Base-by-base conservation (phyloP, 164 flowering plant genomes). In the Brasenia schreberi region DNA sequence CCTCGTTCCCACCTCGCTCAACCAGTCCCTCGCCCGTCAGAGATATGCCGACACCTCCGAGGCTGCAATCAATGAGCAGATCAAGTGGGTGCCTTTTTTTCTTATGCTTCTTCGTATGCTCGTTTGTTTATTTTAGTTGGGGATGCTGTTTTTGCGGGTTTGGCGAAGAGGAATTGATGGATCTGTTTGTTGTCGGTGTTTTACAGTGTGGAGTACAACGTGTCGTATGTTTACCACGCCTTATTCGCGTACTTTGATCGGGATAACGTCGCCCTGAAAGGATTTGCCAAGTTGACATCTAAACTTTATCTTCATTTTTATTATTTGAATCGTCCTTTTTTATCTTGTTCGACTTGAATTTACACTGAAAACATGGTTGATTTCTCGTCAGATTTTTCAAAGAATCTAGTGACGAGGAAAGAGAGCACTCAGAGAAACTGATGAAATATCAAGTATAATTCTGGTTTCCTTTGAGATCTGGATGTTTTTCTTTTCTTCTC, bases 191-290 rank as follows among this genome's bases (percentile, higher is more conserved):
- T 33, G 39, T 33, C 4, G 39, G 39, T 33, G 39, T 33, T 23
- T 33, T 33, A 33, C 96, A 94, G 99, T 78, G 97, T 94, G 79
- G 99, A 91, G 68, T 94, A 94, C 80, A 88, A 81, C 53, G 89
- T 89, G 3, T 94, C 99, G 0, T 94, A 94, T 69, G 94, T 80
- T 72, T 94, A 94, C 74, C 99, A 92, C 66, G 84, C 97, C 27
- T 64, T 94, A 83, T 94, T 60, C 70, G 96, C 97, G n/a, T 94
- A 88, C 82, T 94, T 94, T 52, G 99, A 94, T 62, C 72, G 97
- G 67, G 99, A 94, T 78, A 94, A 94, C 49, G 87, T 94, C 19
- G 96, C 99, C 11, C 92, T 89, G 56, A 85, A 74, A 75, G 99
- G 99, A 44, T 77, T 89, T 65, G 96, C 99, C 60, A 89, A 87